These are phyloP conservation scores for Solanum arcanum DNA, from an alignment of 257 asterid species.

Conservation along the genomic window DNA sequence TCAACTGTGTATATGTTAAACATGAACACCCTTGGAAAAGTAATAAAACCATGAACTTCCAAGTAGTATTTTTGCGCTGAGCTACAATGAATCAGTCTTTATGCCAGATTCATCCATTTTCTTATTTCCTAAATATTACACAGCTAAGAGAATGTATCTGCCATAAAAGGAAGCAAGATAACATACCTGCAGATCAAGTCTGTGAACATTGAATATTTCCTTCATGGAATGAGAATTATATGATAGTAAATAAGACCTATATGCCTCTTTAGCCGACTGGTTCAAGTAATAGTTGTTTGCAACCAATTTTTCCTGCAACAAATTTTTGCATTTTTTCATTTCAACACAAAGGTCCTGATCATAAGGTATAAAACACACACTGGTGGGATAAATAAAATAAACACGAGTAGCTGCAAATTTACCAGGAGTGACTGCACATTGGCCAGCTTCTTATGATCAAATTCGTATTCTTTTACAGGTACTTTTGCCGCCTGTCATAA, in stretches of 20 bases:
- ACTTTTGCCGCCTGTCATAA: conserved; percentile 80
- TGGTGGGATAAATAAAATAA: neutral
- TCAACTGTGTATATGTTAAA: neutral
- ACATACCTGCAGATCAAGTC: conserved; percentile 76
- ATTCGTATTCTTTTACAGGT: conserved; percentile 79
- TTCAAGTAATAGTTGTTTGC: conserved; percentile 59
- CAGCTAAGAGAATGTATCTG: neutral
- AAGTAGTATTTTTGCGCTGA: neutral
- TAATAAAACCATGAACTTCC: neutral
- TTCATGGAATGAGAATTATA: conserved; percentile 93
- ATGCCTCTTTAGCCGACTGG: conserved; percentile 92
- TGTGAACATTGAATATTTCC: conserved; percentile 80
- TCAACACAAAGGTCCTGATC: neutral
- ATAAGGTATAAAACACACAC: neutral
- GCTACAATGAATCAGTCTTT: neutral
- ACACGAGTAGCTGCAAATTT: conserved; percentile 10
- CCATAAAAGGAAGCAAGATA: neutral
- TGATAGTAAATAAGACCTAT: conserved; percentile 73
- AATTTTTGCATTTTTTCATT: neutral
- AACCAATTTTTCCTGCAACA: conserved; percentile 61
- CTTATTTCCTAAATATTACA: neutral
- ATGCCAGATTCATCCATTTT: neutral
- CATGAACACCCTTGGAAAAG: neutral
- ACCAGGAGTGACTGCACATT: conserved; percentile 87
- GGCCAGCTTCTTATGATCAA: conserved; percentile 57